Evolutionary conservation across 768 basidiomycete genomes (phyloP).

Genomic region (Paxillus ammoniavirescens): DNA sequence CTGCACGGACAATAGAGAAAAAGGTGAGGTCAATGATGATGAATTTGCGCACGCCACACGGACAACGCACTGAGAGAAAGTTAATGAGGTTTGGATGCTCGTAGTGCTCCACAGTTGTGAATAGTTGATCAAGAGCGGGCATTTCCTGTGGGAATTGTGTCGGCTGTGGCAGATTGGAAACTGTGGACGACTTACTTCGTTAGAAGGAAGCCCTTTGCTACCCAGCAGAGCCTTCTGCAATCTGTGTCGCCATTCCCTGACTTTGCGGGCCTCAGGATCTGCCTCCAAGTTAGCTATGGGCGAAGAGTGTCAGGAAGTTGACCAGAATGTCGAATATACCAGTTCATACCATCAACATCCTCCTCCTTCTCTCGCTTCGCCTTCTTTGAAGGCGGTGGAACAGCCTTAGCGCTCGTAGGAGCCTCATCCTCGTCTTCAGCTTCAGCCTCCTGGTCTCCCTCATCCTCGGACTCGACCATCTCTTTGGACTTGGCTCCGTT

Average conservation of each 20-base stretch:
- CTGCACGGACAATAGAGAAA: constrained; percentile 10
- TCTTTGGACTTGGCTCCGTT: constrained; percentile 63
- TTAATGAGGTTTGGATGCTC: constrained; percentile 70
- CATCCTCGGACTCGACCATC: constrained; percentile 64
- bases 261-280: constrained; percentile 67
- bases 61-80: constrained; percentile 55
- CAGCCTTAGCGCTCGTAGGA: constrained; percentile 49
- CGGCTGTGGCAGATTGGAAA: constrained; percentile 4
- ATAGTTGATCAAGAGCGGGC: constrained; percentile 66
- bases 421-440: constrained; percentile 47
- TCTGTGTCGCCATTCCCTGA: constrained; percentile 90
- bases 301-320: constrained; percentile 4
- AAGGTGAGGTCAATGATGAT: constrained; percentile 9
- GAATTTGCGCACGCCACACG: constrained; percentile 5
- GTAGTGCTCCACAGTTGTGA: constrained; percentile 75
- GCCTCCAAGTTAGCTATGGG: constrained; percentile 41
- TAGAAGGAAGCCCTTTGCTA: constrained; percentile 59
- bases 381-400: constrained; percentile 67
- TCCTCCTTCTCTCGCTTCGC: constrained; percentile 57
- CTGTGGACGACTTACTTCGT: constrained; percentile 47
- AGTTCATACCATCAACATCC: constrained; percentile 54
- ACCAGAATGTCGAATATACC: constrained; percentile 1
- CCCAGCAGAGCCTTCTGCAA: constrained; percentile 86
- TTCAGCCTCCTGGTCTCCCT: constrained; percentile 47
- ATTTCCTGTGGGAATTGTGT: constrained; percentile 56